Evolutionary conservation across 345 rosid genomes (phyloP), one percentile per base, ranked within the genome.

Genomic region (Camelina neglecta): DNA sequence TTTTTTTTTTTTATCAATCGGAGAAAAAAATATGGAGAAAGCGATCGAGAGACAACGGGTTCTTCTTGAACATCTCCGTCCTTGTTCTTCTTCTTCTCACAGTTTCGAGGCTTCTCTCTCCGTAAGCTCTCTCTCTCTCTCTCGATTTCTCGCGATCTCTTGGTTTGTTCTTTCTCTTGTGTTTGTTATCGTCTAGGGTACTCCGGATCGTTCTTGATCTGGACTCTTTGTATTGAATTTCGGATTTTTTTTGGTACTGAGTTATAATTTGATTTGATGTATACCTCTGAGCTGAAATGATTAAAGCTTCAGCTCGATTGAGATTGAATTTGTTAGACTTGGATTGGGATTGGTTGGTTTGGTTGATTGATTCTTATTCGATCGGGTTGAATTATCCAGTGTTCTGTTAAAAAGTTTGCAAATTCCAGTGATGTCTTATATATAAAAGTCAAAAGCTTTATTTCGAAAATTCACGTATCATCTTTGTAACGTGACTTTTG

Each of bases 11-110:
- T 41, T 53, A 35, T 23, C 42, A 20, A 21, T 5, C 16, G 39
- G 26, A 8, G 26, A 2, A 24, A 5, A 36, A 31, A 38, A 31
- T 26, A 91, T 96, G 98, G 99, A 96, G 71, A 93, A 84, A 79
- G 98, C 97, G 10, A 88, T 88, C 84, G 86, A 86, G 79, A 86
- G 99, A 60, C 99, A 96, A 80, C 74, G 86, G 6, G 82, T 93
- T 64, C 87, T 93, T 81, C 97, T 96, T 10, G 86, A 89, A 55
- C 99, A 95, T 79, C 93, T 92, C 76, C 90, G 86, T 2, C 93
- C 99, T 84, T 77, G 86, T 47, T 77, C 86, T 33, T 80, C 86
- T 26, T 82, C 79, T 38, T 45, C 65, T 0, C 88, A 85, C 72
- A 79, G 55, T 65, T 73, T 79, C 8, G 92, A 87, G 24, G 76